Percentiles rank a stretch among this genome's conserved stretches.
Conservation (phyloP, 352 stramenopile species). For the Pythium pyrilobum region DNA sequence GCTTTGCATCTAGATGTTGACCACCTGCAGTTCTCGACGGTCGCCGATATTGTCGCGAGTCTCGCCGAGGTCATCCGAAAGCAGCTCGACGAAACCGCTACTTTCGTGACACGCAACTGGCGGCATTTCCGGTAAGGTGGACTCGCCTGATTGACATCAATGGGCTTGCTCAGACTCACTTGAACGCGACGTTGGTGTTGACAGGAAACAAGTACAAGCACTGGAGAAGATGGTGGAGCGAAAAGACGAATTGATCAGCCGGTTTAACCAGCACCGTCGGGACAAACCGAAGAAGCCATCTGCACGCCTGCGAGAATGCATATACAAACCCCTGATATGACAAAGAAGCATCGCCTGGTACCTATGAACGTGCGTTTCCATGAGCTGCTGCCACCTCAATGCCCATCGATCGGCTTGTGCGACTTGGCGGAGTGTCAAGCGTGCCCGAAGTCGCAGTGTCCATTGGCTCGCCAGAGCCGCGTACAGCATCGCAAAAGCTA, state of each 20-base stretch:
- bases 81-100: conserved; percentile 19
- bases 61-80: conserved; percentile 16
- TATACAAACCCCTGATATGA: conserved; percentile 22
- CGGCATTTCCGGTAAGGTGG: neutral
- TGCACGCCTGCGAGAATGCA: conserved; percentile 49
- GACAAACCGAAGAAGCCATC: conserved; percentile 37
- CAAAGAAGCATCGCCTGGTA: too few relatives aligned
- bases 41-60: conserved; percentile 18
- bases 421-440: too few relatives aligned
- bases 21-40: neutral
- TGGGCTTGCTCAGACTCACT: too few relatives aligned
- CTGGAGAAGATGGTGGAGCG: conserved; percentile 53
- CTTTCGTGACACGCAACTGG: conserved; percentile 19
- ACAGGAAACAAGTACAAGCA: conserved; percentile 30
- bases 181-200: too few relatives aligned
- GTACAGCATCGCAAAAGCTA: conserved; percentile 19
- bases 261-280: conserved; percentile 54
- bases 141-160: neutral
- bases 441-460: neutral
- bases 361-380: too few relatives aligned
- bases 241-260: conserved; percentile 50
- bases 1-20: neutral
- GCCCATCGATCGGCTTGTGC: too few relatives aligned
- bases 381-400: too few relatives aligned
- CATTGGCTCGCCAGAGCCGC: conserved; percentile 11